phyloP scores from a whole-genome alignment of 2,329 filamentous ascomycete genomes.

The Waltergamsia citrina region DNA sequence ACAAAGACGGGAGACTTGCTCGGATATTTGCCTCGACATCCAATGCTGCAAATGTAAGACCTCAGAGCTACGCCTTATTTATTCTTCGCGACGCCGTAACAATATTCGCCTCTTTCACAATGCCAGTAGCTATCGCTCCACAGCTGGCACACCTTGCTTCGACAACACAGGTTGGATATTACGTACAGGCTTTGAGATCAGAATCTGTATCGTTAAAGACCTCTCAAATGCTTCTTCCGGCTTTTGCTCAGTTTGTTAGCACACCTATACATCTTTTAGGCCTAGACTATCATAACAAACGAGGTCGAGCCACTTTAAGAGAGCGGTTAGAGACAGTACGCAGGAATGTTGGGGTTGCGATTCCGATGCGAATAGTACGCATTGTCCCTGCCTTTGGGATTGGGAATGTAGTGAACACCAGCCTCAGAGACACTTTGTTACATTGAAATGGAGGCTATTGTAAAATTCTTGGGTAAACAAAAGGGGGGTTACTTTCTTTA shows the following conservation, averaged over 20 bases:
- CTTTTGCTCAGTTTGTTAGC: not conserved
- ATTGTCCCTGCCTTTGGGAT: not conserved
- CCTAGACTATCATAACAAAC: not conserved
- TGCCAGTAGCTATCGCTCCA: not conserved
- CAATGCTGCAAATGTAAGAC: not conserved
- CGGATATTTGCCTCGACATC: not conserved
- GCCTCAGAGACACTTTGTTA: not conserved
- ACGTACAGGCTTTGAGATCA: not conserved
- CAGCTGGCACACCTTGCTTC: not conserved
- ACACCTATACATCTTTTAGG: not conserved
- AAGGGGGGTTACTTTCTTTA: too few relatives aligned
- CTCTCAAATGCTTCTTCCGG: not conserved
- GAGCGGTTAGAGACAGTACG: not conserved
- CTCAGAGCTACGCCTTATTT: not conserved
- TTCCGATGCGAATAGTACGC: not conserved
- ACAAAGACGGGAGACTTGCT: not conserved
- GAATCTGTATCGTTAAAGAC: not conserved
- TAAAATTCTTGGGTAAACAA: too few relatives aligned
- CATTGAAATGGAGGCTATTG: too few relatives aligned
- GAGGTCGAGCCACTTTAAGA: not conserved
- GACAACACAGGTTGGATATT: not conserved
- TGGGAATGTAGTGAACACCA: not conserved
- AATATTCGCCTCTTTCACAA: not conserved
- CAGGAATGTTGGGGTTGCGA: not conserved
- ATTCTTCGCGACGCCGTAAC: not conserved